Base-by-base conservation (phyloP, 2,329 filamentous ascomycete species). In the Fusarium pilosicola region DNA sequence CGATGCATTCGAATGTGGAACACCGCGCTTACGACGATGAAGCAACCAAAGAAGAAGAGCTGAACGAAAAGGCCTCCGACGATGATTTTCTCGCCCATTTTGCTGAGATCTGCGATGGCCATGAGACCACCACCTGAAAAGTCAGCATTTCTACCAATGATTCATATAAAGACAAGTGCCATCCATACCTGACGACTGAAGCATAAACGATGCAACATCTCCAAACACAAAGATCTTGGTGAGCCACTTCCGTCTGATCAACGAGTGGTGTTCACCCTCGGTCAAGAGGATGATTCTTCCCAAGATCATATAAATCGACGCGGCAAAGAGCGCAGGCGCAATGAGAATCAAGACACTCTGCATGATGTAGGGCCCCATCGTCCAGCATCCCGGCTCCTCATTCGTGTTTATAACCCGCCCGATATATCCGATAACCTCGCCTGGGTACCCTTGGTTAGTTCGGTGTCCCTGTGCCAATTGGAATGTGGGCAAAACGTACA, bases 21-120 rank as follows among this genome's bases (percentile, higher is more conserved):
- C 1, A 86, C 68, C 3, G 82, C 74, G 0, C 86, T 83, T 0
- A 85, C 82, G 5, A 85, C 48, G 38, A 89, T 80, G 74, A 91
- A 91, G 58, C 88, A 80, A 10, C 82, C 81, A 59, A 91, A 90
- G 65, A 87, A 85, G n/a, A 88, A 49, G 18, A 91, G 82, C 70
- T 91, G 89, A 1, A 90, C 77, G 13, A 86, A 80, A 3, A 91
- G 80, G 14, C 88, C 88, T 2, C 74, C 85, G 17, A 90, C 79
- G 15, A 90, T 85, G 46, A 90, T 79, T 5, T 84, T 83, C 59
- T 87, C 80, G 30, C 86, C 86, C 3, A 77, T 77, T n/a, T 77
- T 70, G 55, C 58, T 69, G 5, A 73, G 28, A 32, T 77, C 70
- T 20, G 56, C 58, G 14, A 59, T 22, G 4, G 76, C 76, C 74